These are phyloP conservation scores for Harrya chromipes DNA, from an alignment of 768 basidiomycete species.

Conservation along the genomic window DNA sequence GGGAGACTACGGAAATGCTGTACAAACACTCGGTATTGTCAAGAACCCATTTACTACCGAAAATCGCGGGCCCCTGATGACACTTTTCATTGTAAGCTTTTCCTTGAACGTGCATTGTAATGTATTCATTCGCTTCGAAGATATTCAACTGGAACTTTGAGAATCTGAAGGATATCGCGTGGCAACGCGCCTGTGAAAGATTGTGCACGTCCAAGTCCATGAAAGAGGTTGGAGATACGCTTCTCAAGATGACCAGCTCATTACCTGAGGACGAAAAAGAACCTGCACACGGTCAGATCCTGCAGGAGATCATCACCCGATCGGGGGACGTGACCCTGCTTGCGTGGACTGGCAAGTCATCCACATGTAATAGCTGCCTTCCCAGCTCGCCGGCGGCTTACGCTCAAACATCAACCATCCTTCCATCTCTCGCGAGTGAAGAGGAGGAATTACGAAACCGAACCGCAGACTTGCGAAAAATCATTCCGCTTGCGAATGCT, in stretches of 20 bases:
- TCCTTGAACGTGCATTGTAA: too few species aligned
- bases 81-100: too few species aligned
- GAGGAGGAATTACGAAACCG: too few species aligned
- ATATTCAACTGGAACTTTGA: conserved; percentile 3
- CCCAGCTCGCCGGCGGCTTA: not conserved
- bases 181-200: not conserved
- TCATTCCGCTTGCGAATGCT: too few species aligned
- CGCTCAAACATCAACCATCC: too few species aligned
- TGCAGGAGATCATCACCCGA: not conserved
- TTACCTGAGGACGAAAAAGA: not conserved
- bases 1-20: too few species aligned
- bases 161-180: not conserved
- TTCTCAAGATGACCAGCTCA: not conserved
- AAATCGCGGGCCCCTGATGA: too few species aligned
- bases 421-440: too few species aligned
- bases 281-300: not conserved
- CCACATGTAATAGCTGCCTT: not conserved
- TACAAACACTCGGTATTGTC: too few species aligned
- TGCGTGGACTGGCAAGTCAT: not conserved
- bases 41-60: too few species aligned
- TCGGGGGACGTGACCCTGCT: not conserved
- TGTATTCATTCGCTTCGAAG: not conserved
- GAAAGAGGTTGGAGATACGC: not conserved
- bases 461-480: too few species aligned
- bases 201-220: not conserved